Conservation (phyloP, 129 eudicot species). For the Ambrosia trifida region DNA sequence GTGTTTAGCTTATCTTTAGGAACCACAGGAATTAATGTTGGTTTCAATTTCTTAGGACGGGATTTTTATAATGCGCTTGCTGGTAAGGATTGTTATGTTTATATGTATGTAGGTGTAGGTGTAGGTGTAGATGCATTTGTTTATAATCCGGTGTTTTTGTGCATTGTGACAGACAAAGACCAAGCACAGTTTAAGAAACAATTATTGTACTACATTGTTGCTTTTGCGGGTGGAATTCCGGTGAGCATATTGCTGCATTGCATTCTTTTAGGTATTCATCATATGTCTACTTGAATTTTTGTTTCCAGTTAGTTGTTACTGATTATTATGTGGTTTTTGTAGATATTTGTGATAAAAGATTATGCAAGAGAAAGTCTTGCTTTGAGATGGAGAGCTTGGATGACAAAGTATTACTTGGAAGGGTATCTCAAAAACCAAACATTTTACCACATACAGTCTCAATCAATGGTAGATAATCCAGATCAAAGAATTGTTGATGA, state of each 20-base stretch:
- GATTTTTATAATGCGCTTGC: slow-evolving; percentile 95
- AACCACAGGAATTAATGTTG: slow-evolving; percentile 92
- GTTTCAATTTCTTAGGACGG: slow-evolving; percentile 90
- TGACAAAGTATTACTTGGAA: slow-evolving; percentile 86
- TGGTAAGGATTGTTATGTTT: slow-evolving; percentile 43
- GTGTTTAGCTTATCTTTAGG: slow-evolving; percentile 90
- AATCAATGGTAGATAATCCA: slow-evolving; percentile 86
- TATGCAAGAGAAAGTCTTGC: slow-evolving; percentile 91
- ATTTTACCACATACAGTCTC: slow-evolving; percentile 90
- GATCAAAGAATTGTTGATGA: slow-evolving; percentile 99
- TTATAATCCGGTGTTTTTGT: slow-evolving; percentile 11
- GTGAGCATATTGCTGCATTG: slow-evolving; percentile 93
- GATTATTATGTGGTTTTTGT: slow-evolving; percentile 26
- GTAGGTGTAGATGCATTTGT: not conserved
- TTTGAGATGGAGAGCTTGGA: slow-evolving; percentile 97
- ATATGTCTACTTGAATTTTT: slow-evolving; percentile 29
- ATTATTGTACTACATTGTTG: slow-evolving; percentile 82
- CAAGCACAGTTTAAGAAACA: slow-evolving; percentile 88
- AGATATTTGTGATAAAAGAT: slow-evolving; percentile 92
- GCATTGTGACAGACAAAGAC: slow-evolving; percentile 63
- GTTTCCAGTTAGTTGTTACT: not conserved
- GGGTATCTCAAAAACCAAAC: slow-evolving; percentile 79
- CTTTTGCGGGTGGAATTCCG: slow-evolving; percentile 99
- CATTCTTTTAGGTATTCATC: slow-evolving; percentile 78
- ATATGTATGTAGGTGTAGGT: too few relatives aligned